Evolutionary conservation across 192 early-diverging fungal genomes (phyloP).

Genomic region (Rhizophagus clarus): DNA sequence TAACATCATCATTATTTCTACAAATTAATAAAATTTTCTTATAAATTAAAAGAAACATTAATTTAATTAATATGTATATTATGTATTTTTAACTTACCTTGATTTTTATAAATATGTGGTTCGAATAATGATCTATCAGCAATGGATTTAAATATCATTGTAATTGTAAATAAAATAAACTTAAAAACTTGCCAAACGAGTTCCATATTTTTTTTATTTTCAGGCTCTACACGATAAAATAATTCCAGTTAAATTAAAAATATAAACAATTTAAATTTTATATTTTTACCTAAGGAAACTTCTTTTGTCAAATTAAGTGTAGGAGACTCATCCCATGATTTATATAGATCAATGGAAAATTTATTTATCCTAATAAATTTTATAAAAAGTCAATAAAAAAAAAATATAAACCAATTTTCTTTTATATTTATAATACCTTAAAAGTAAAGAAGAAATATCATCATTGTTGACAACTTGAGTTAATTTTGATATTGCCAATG

Average conservation of each 20-base stretch:
- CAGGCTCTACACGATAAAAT: not conserved
- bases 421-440: not conserved
- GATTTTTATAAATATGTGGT: constrained; percentile 25
- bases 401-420: not conserved
- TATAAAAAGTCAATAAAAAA: no score
- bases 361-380: constrained; percentile 15
- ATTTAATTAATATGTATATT: not conserved
- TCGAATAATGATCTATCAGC: constrained; percentile 37
- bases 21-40: not conserved
- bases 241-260: no score
- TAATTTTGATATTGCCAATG: constrained; percentile 10
- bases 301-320: not conserved
- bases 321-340: constrained; percentile 15
- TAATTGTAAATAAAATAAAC: constrained; percentile 50
- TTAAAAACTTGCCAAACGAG: constrained; percentile 54
- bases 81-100: not conserved
- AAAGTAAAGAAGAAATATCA: not conserved
- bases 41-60: not conserved
- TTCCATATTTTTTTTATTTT: constrained; percentile 29
- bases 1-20: constrained; percentile 35
- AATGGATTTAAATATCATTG: constrained; percentile 48
- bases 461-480: not conserved
- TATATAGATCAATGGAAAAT: constrained; percentile 1
- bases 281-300: not conserved
- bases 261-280: no score